Percentiles rank a stretch among this genome's conserved stretches.
Evolutionary conservation across 164 flowering plant genomes (phyloP).

Genomic region (Chloranthus sessilifolius): DNA sequence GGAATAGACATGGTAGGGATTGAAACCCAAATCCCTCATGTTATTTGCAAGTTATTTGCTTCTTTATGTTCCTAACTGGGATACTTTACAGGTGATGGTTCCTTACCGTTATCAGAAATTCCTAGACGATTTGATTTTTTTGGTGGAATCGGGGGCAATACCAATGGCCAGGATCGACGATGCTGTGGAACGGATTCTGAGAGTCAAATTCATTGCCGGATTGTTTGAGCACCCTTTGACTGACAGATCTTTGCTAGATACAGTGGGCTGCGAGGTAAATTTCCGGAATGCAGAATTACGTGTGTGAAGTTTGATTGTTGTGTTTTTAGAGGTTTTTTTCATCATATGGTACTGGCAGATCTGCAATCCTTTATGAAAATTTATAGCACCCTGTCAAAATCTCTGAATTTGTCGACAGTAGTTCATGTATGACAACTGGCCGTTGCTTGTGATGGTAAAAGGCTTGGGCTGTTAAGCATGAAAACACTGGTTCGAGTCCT

Average conservation of each 20-base stretch:
- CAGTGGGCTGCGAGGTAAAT: conserved; percentile 76
- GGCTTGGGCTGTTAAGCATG: too few relatives aligned
- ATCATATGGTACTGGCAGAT: too few relatives aligned
- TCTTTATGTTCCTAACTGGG: not conserved
- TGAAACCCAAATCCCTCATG: not conserved
- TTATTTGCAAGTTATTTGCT: not conserved
- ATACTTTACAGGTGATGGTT: conserved; percentile 72
- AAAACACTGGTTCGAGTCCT: too few relatives aligned
- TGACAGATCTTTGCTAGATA: conserved; percentile 63
- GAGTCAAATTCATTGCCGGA: conserved; percentile 78
- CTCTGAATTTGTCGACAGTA: too few relatives aligned
- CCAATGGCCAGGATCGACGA: conserved; percentile 71
- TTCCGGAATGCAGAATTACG: not conserved
- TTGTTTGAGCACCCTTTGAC: conserved; percentile 68
- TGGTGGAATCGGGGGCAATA: conserved; percentile 67
- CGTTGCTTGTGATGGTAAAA: too few relatives aligned
- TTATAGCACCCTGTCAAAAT: too few relatives aligned
- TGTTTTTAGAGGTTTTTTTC: not conserved
- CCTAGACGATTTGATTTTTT: conserved; percentile 40
- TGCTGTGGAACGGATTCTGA: conserved; percentile 78
- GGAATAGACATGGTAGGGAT: conserved; percentile 75
- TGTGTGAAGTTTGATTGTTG: not conserved
- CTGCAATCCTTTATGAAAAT: too few relatives aligned
- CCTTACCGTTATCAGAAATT: conserved; percentile 53
- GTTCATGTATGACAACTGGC: too few relatives aligned